phyloP scores from a whole-genome alignment of 2,329 filamentous ascomycete species.

The Fusarium longipes region DNA sequence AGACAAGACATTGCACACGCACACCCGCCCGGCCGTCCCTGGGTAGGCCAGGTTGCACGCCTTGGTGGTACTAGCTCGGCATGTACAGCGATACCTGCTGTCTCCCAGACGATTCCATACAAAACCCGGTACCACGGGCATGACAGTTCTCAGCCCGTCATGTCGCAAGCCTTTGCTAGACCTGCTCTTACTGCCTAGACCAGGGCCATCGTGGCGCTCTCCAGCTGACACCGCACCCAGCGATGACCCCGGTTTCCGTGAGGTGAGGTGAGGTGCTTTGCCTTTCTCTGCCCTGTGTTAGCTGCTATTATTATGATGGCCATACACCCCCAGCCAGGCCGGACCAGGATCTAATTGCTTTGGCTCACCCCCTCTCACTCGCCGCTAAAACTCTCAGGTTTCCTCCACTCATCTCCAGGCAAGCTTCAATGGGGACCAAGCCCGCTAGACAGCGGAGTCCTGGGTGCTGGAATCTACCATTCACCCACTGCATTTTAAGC shows the following conservation, averaged over 20 bases:
- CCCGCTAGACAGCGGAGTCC: conserved; percentile 34
- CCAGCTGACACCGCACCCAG: conserved; percentile 46
- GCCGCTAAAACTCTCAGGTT: conserved; percentile 30
- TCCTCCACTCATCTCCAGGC: conserved; percentile 37
- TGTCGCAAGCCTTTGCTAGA: conserved; percentile 36
- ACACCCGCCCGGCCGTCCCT: conserved; percentile 37
- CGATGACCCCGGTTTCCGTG: conserved; percentile 36
- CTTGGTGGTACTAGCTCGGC: conserved; percentile 29
- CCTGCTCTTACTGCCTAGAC: conserved; percentile 35
- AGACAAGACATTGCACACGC: conserved; percentile 40
- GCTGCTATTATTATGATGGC: conserved; percentile 18
- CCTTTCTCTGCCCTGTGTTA: conserved; percentile 36
- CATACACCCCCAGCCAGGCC: neutral
- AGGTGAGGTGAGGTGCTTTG: conserved; percentile 39
- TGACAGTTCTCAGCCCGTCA: conserved; percentile 26
- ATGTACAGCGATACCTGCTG: conserved; percentile 29
- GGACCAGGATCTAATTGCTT: neutral
- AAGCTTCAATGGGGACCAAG: conserved; percentile 27
- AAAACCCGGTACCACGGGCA: conserved; percentile 26
- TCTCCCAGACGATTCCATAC: conserved; percentile 16
- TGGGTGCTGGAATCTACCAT: conserved; percentile 39
- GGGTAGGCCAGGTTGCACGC: conserved; percentile 32
- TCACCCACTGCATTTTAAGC: conserved; percentile 32
- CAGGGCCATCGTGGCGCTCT: conserved; percentile 46
- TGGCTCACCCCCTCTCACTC: conserved; percentile 23